Conservation (phyloP, 1,284 basidiomycete species). For the Porphyrellus sp. region DNA sequence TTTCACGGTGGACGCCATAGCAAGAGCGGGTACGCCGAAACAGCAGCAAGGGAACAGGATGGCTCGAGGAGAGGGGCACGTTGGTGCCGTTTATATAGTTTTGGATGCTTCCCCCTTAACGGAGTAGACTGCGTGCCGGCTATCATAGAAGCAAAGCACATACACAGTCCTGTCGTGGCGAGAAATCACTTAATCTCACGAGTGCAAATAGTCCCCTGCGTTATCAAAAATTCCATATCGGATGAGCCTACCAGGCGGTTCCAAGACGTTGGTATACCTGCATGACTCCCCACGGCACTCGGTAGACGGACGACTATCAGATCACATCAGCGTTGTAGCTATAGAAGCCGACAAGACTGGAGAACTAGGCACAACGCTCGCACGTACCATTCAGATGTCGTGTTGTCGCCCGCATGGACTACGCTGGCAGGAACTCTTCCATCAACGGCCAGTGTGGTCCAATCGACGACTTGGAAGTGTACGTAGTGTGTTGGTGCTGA, state of each 20-base stretch:
- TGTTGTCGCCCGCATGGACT: background rate
- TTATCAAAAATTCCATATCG: background rate
- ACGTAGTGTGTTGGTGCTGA: too few species aligned
- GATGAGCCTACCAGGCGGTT: background rate
- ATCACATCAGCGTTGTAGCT: background rate
- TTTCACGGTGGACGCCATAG: slow-evolving; percentile 47
- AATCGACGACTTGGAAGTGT: too few species aligned
- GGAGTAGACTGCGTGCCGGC: too few species aligned
- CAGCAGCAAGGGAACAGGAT: too few species aligned
- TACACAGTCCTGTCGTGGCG: slow-evolving; percentile 20
- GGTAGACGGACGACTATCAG: too few species aligned
- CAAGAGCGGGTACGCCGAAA: too few species aligned
- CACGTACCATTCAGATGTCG: background rate
- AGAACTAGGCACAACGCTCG: background rate
- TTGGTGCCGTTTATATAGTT: too few species aligned
- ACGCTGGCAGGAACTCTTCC: too few species aligned
- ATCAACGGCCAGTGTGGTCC: too few species aligned
- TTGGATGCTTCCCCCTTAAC: too few species aligned
- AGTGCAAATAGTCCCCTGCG: background rate
- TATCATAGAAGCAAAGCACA: slow-evolving; percentile 31
- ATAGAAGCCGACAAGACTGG: background rate
- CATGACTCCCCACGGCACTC: too few species aligned
- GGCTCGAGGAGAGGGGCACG: too few species aligned
- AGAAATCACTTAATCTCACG: background rate
- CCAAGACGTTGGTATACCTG: background rate